Evolutionary conservation across 2,329 filamentous ascomycete species (phyloP), one percentile per base, ranked within the genome.

Genomic region (Fonsecaea monophora): DNA sequence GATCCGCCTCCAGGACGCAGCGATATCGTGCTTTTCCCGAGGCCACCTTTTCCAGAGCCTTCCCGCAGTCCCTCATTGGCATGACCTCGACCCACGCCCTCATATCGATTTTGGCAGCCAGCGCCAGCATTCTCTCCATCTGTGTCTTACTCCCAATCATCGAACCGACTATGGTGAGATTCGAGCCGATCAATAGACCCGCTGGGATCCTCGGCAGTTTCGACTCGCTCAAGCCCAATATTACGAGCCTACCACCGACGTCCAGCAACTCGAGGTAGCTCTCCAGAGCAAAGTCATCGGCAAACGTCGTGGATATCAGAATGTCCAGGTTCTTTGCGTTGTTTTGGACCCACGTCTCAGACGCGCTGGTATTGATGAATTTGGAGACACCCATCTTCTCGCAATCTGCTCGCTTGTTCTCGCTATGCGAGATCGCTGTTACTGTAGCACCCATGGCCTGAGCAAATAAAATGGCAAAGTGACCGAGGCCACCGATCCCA

Each of bases 401-500:
- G 0, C 83, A 84, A 75, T 88, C 85, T 0, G 76, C 74, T 48
- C 77, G 79, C 77, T 88, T 88, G 64, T 77, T 77, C 0, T 75
- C 76, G 1, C 78, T 81, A 1, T 85, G 80, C 9, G 84, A 86
- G 66, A 88, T 87, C 2, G 81, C 86, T 9, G 85, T 81, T 2
- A 87, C 82, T 55, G 91, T 87, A 32, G 88, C 89, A 9, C 88
- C 89, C 1, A 94, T 79, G 0, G 91, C 91, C 71, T 85, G 87
- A 0, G 90, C 88, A 76, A 87, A 92, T 67, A 92, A 81, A 13
- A 94, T 76, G 0, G 86, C 91, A 70, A 93, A 87, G 75, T 94
- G 90, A 0, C 91, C 90, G 0, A 93, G 78, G 15, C 91, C 90
- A 6, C 91, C 91, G 12, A 94, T 82, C 6, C 91, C 90, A 12